These are phyloP conservation scores for Ballota nigra DNA, from an alignment of 257 asterid genomes.

Conservation along the genomic window DNA sequence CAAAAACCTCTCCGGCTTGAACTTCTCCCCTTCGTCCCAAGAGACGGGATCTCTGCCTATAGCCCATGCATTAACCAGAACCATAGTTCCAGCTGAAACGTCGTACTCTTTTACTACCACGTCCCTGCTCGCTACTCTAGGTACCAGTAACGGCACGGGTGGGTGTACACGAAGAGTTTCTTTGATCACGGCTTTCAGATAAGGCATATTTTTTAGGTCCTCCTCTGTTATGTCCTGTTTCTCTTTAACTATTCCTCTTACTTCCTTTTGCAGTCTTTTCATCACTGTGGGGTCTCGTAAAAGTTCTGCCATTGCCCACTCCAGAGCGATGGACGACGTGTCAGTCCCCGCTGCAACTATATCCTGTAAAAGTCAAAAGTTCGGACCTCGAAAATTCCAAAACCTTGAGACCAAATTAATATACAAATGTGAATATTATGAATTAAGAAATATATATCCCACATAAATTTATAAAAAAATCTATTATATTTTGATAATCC, in stretches of 20 bases:
- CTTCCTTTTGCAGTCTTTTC: constrained; percentile 9
- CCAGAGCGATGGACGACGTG: not conserved
- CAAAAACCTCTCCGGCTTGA: constrained; percentile 36
- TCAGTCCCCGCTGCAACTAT: constrained; percentile 12
- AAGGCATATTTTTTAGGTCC: constrained; percentile 10
- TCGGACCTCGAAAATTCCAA: not conserved
- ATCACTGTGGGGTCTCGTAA: not conserved
- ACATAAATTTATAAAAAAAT: no score
- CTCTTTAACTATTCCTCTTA: not conserved
- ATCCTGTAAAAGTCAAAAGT: not conserved
- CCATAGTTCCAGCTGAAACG: constrained; percentile 5
- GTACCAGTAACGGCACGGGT: constrained; percentile 14
- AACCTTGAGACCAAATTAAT: not conserved
- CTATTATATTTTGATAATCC: no score
- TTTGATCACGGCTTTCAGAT: constrained; percentile 20
- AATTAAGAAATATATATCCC: no score
- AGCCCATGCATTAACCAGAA: constrained; percentile 28
- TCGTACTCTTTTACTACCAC: constrained; percentile 18
- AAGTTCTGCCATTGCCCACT: constrained; percentile 16
- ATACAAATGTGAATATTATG: no score
- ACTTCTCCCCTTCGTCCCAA: constrained; percentile 35
- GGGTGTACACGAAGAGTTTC: constrained; percentile 19
- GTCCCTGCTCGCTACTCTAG: not conserved
- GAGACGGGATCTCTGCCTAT: constrained; percentile 27
- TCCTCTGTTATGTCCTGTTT: not conserved